Percentiles rank a stretch among this genome's conserved stretches.
Conservation (phyloP, 169 alveolate species). For the Cryptosporidium baileyi region DNA sequence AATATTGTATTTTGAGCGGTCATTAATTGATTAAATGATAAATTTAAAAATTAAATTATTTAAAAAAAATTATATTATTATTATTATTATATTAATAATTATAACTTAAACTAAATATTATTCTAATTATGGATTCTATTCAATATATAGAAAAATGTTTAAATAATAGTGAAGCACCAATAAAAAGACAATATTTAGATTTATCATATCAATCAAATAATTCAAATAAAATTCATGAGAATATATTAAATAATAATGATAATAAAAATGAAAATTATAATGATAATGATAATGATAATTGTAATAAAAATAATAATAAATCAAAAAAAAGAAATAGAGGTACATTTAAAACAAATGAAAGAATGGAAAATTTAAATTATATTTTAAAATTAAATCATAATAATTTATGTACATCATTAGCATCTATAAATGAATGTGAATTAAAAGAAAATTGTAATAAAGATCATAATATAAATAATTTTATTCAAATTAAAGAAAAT, state of each 20-base stretch:
- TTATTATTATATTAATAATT: too few species aligned
- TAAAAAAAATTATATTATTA: too few species aligned
- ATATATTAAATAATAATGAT: neutral
- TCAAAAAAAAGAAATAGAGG: constrained; percentile 51
- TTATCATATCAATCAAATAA: neutral
- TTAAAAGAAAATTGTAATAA: neutral
- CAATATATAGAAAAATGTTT: constrained; percentile 28
- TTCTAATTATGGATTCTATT: too few species aligned
- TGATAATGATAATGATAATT: neutral
- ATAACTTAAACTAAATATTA: too few species aligned
- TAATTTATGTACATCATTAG: constrained; percentile 13
- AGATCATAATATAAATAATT: constrained; percentile 6
- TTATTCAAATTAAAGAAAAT: neutral
- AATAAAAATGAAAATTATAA: neutral
- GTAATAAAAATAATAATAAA: neutral
- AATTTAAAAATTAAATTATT: too few species aligned
- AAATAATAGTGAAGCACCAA: constrained; percentile 43
- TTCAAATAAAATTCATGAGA: too few species aligned
- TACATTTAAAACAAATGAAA: constrained; percentile 30
- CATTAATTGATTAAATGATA: too few species aligned
- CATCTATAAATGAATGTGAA: constrained; percentile 26
- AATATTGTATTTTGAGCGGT: too few species aligned
- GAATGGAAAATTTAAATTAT: constrained; percentile 7
- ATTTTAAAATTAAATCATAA: neutral
- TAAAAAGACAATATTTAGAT: constrained; percentile 1